A percentile compares a stretch with the other conserved stretches of the same genome.
These are phyloP conservation scores for Pythium dissotocum DNA, from an alignment of 352 stramenopile genomes.

Conservation along the genomic window DNA sequence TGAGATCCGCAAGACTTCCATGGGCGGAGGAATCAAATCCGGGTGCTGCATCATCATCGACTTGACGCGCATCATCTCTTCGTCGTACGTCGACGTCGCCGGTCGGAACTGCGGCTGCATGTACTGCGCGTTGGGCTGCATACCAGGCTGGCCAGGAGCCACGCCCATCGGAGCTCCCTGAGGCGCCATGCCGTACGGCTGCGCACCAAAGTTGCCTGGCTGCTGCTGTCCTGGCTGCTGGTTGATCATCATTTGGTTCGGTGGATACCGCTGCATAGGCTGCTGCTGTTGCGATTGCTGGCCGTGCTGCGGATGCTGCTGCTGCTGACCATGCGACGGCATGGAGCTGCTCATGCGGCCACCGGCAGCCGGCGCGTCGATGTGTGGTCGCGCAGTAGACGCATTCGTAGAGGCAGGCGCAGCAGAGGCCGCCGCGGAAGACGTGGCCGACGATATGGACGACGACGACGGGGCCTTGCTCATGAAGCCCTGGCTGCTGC, in stretches of 20 bases:
- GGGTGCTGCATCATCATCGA: conserved; percentile 89
- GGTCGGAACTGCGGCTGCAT: conserved; percentile 71
- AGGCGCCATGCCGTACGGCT: conserved; percentile 56
- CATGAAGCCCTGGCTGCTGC: conserved; percentile 24
- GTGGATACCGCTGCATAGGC: conserved; percentile 46
- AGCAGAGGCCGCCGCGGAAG: conserved; percentile 20
- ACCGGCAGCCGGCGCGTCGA: conserved; percentile 42
- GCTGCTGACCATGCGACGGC: conserved; percentile 27
- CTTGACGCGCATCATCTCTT: conserved; percentile 87
- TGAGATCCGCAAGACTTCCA: conserved; percentile 85
- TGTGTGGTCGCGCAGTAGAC: conserved; percentile 71
- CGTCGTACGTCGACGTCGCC: conserved; percentile 73
- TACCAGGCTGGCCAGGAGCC: conserved; percentile 31
- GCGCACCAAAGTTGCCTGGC: conserved; percentile 37
- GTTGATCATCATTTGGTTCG: conserved; percentile 78
- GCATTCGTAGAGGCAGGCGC: conserved; percentile 41
- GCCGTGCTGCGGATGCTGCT: conserved; percentile 29
- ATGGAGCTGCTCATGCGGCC: conserved; percentile 20
- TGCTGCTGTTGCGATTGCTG: conserved; percentile 36
- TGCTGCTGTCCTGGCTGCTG: conserved; percentile 42
- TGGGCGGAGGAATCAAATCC: conserved; percentile 82
- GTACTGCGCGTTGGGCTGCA: conserved; percentile 49
- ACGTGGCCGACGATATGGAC: conserved; percentile 22
- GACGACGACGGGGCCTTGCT: conserved; percentile 5
- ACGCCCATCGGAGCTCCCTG: conserved; percentile 29